A percentile compares a stretch with the other conserved stretches of the same genome.
phyloP scores from a whole-genome alignment of 306 rosid genomes.

The Mimosa bimucronata region DNA sequence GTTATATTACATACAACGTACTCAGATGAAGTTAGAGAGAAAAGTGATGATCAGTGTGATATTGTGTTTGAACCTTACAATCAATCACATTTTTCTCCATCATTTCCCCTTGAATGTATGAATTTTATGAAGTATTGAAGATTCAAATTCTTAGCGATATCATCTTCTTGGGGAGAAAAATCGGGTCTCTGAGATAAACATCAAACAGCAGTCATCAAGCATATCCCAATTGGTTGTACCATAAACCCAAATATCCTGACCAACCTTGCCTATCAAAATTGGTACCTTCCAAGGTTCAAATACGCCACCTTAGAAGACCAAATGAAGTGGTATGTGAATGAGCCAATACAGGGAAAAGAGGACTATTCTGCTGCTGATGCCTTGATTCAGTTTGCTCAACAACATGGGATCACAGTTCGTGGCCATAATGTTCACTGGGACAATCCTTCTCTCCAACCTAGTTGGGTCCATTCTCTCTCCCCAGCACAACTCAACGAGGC shows the following conservation, averaged over 20 bases:
- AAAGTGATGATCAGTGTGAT: neutral
- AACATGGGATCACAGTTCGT: constrained; percentile 53
- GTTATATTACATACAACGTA: neutral
- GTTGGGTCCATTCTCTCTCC: constrained; percentile 63
- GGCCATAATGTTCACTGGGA: constrained; percentile 82
- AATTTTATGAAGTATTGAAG: neutral
- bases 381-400: constrained; percentile 55
- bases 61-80: too few relatives aligned
- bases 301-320: constrained; percentile 65
- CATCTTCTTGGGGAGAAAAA: neutral
- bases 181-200: constrained; percentile 4
- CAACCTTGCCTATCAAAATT: constrained; percentile 50
- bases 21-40: neutral
- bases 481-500: constrained; percentile 46
- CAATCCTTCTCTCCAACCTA: constrained; percentile 43
- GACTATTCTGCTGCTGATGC: constrained; percentile 70
- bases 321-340: constrained; percentile 71
- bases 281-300: constrained; percentile 69
- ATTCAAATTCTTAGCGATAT: neutral
- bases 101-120: neutral
- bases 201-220: constrained; percentile 42
- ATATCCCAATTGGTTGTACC: constrained; percentile 72
- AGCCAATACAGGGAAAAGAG: constrained; percentile 58
- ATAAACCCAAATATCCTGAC: constrained; percentile 55
- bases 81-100: neutral